Base-by-base conservation (phyloP, 306 rosid genomes). In the Castanea mollissima region DNA sequence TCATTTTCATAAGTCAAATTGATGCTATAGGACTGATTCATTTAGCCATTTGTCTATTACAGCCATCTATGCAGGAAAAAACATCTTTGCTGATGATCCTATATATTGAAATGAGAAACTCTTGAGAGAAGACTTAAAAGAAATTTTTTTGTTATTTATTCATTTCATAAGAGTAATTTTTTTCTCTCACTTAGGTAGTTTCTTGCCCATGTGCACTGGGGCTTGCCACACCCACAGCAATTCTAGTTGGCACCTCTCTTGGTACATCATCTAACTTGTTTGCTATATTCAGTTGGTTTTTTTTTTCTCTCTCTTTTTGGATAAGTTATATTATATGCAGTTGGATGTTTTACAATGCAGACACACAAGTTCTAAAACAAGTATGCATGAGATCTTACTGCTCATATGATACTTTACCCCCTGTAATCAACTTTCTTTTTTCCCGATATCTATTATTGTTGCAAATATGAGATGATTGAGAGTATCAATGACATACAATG, bases 181-280 rank as follows among this genome's bases (percentile, higher is more conserved):
- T 77, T 72, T 82, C 72, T 69, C 68, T 64, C 65, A 68, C 32
- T 83, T 94, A 95, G 98, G 99, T 96, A 76, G 98, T 96, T 79
- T 96, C 98, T 81, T 96, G 98, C 83, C 99, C 99, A 52, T 96
- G 99, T 77, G 99, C 97, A 71, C 74, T 95, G 83, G 99, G 99
- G 83, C 98, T 95, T 74, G 99, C 98, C 76, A 95, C 99, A 76
- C 99, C 98, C 70, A 96, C 98, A 46, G 97, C 99, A 82, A 96
- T 93, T 85, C 89, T 96, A 71, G 97, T 93, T 75, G 99, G 99
- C 89, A 95, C 98, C 80, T 93, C 98, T 55, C 93, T 93, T 57
- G 98, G 98, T 93, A 87, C 27, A 78, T 57, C 52, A 35, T 79
- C 74, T 81, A 68, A 58, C 51, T 21, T 74, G 71, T 79, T 80